Base-by-base conservation (phyloP, 1,284 basidiomycete species). In the Takashimella tepidaria region DNA sequence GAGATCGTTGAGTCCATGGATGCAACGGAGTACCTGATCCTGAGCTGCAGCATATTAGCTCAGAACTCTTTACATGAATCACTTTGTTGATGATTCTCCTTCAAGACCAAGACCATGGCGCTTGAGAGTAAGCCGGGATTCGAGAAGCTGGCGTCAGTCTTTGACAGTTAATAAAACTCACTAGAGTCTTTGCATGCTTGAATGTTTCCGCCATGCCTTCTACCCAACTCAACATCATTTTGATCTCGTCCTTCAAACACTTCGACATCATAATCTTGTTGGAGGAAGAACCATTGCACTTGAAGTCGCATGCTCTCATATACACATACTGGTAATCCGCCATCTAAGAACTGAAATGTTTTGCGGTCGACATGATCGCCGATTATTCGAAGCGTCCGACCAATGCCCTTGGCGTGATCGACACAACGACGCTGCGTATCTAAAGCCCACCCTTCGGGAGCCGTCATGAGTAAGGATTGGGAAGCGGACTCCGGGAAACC, bases 281-380 rank as follows among this genome's bases (percentile, higher is more conserved):
- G 54, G 0, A 60, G 41, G 1, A 58, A 42, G 41, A 62, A 62
- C 1, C 55, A 53, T 41, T 60, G 59, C 5, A 62, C 46, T 1
- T 55, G 52, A 3, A 55, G 31, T 2, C 61, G 58, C 1, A 56
- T 56, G 20, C 54, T 51, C 43, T 62, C 61, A 47, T 58, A 60
- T 2, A 60, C 51, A 26, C 61, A 62, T 11, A 62, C 58, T 1
- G 59, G 52, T 4, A 62, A 53, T 0, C 53, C 45, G 8, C 53
- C 49, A 51, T 62, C 61, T 20, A 44, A 42, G n/a, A 58, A 58
- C 1, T 58, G 20, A 4, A 58, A 26, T 5, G 49, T 45, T 31
- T 62, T 59, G 27, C 53, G 22, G 40, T 57, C 58, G 8, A 62
- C 55, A 3, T 58, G 40, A 22, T 43, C 52, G 16, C 47, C 31